phyloP scores from a whole-genome alignment of 192 early-diverging fungal species.

The Backusella parvicylindrica region DNA sequence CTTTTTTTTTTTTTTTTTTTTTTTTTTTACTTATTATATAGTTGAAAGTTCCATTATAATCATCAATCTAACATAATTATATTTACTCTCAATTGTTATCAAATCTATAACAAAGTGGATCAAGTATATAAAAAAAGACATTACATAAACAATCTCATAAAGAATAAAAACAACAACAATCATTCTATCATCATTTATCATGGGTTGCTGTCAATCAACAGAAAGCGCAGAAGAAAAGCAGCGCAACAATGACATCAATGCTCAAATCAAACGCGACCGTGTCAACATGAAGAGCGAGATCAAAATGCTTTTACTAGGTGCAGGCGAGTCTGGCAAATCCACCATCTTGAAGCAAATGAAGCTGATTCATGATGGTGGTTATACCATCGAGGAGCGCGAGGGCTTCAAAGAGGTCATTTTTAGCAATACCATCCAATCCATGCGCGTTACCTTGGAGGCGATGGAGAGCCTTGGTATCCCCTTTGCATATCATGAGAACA shows the following conservation, averaged over 20 bases:
- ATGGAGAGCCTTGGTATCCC: slow-evolving; percentile 84
- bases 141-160: no score
- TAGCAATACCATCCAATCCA: slow-evolving; percentile 92
- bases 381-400: slow-evolving; percentile 83
- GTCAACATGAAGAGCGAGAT: slow-evolving; percentile 82
- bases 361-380: slow-evolving; percentile 94
- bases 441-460: slow-evolving; percentile 93
- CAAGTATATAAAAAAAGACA: no score
- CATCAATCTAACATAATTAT: no score
- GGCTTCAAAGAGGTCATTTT: slow-evolving; percentile 96
- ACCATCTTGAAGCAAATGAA: slow-evolving; percentile 99
- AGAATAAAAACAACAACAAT: not conserved
- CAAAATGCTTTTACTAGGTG: slow-evolving; percentile 92
- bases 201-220: slow-evolving; percentile 87
- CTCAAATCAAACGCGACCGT: slow-evolving; percentile 80
- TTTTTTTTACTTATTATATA: no score
- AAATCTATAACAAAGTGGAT: no score
- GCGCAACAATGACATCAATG: slow-evolving; percentile 89
- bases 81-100: no score
- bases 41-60: no score
- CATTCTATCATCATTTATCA: slow-evolving; percentile 38
- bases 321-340: slow-evolving; percentile 96
- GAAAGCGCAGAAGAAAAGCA: slow-evolving; percentile 85
- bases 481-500: slow-evolving; percentile 66
- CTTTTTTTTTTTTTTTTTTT: no score